Evolutionary conservation across 306 rosid species (phyloP).

Genomic region (Hippophae rhamnoides): DNA sequence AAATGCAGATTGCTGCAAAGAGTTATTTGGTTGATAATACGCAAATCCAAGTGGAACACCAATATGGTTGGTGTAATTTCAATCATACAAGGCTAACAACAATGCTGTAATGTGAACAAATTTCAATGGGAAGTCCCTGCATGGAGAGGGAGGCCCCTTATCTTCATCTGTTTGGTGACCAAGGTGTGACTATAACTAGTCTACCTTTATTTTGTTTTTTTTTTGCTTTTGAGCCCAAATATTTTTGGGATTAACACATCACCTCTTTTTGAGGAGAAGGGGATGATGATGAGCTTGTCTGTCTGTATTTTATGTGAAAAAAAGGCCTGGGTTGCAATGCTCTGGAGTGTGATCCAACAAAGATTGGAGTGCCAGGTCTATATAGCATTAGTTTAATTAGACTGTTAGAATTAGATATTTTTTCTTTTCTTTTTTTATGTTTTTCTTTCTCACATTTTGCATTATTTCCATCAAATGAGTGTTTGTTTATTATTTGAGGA

Average conservation of each 20-base stretch:
- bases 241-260: conserved; percentile 52
- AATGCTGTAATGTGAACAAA: conserved; percentile 21
- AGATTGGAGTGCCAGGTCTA: conserved; percentile 68
- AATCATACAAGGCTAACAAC: conserved; percentile 18
- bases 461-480: conserved; percentile 38
- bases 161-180: conserved; percentile 25
- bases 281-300: conserved; percentile 35
- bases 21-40: conserved; percentile 21
- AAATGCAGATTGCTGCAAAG: conserved; percentile 28
- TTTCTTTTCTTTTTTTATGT: conserved; percentile 27
- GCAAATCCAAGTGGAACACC: conserved; percentile 24
- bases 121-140: conserved; percentile 32
- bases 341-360: conserved; percentile 48
- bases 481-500: conserved; percentile 47
- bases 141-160: conserved; percentile 60
- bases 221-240: conserved; percentile 29
- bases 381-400: conserved; percentile 45
- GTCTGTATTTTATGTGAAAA: conserved; percentile 31
- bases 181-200: conserved; percentile 40
- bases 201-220: conserved; percentile 9
- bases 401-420: conserved; percentile 34
- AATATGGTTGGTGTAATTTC: conserved; percentile 12
- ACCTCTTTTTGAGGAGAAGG: conserved; percentile 33
- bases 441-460: conserved; percentile 12
- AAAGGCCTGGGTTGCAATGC: conserved; percentile 54